phyloP scores from a whole-genome alignment of 2,329 filamentous ascomycete genomes.

The Paraphoma chrysanthemicola region DNA sequence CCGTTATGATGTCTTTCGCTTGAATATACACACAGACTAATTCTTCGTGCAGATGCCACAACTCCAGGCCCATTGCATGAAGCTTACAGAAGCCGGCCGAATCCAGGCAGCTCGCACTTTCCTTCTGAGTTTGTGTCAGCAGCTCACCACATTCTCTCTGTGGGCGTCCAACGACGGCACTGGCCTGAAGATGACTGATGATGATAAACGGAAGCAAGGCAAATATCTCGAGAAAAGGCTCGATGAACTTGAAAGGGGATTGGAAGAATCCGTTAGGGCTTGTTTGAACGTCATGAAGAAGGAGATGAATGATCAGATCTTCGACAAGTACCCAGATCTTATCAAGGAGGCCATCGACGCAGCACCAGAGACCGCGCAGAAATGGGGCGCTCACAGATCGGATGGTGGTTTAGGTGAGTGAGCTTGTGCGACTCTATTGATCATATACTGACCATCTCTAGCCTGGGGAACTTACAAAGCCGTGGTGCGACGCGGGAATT shows the following conservation, averaged over 20 bases:
- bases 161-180: conserved; percentile 57
- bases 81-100: conserved; percentile 61
- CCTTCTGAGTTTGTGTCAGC: conserved; percentile 58
- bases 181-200: conserved; percentile 49
- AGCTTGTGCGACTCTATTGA: neutral
- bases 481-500: conserved; percentile 60
- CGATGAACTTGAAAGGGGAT: conserved; percentile 47
- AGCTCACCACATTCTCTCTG: conserved; percentile 61
- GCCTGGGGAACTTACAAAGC: conserved; percentile 64
- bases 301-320: conserved; percentile 55
- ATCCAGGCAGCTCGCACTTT: conserved; percentile 56
- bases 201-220: conserved; percentile 50
- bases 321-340: conserved; percentile 51
- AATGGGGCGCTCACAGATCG: conserved; percentile 47
- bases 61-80: conserved; percentile 65
- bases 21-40: no score
- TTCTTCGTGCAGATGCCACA: conserved; percentile 48
- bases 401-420: conserved; percentile 53
- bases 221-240: conserved; percentile 50
- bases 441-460: neutral
- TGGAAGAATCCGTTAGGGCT: conserved; percentile 51
- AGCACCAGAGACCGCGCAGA: conserved; percentile 40
- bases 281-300: conserved; percentile 51
- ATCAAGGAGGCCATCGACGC: conserved; percentile 49
- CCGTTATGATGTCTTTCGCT: no score